Base-by-base conservation (phyloP, 2,329 filamentous ascomycete genomes). In the Mollisiaceae sp. region DNA sequence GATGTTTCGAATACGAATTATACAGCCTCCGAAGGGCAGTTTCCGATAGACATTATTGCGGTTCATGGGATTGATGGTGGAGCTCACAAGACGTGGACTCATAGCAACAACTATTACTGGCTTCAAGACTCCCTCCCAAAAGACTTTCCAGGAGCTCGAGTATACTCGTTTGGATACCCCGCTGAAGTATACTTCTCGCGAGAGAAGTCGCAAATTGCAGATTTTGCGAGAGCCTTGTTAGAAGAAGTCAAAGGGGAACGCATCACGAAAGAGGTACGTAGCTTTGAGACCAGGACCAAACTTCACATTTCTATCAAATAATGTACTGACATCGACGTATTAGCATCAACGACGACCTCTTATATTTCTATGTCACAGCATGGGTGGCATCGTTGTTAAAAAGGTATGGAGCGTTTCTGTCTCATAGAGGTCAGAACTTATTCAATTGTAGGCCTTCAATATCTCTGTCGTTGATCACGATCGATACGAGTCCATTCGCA, bases 101-200 rank as follows among this genome's bases (percentile, higher is more conserved):
- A 67, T 63, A 39, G 55, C 11, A 67, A 68, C 8, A 41, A 59
- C 12, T 15, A 27, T 18, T 24, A 71, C 11, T 74, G 73, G 71
- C 45, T 74, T 0, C 58, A 61, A 8, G 72, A 74, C 55, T 66
- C 65, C 4, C 1, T 73, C 0, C 69, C 71, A 1, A 50, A 65
- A 22, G 54, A 68, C 4, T 45, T 74, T 2, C 69, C 66, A 5
- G 67, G 66, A 8, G 70, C 70, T 1, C 62, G 71, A 12, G 54
- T 74, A 54, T 72, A 69, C 47, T 64, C 71, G 0, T 74, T 64
- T 64, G 72, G 71, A 0, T 74, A 74, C 24, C 52, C 58, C 20
- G 71, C 71, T 1, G 50, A 64, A 14, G 64, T 72, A 1, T 62
- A 67, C 14, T 60, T 62, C 18, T 56, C 62, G 32, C 56, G 59